These are phyloP conservation scores for Chrysochromulina parva DNA, from an alignment of 78 protist genomes.

Conservation along the genomic window DNA sequence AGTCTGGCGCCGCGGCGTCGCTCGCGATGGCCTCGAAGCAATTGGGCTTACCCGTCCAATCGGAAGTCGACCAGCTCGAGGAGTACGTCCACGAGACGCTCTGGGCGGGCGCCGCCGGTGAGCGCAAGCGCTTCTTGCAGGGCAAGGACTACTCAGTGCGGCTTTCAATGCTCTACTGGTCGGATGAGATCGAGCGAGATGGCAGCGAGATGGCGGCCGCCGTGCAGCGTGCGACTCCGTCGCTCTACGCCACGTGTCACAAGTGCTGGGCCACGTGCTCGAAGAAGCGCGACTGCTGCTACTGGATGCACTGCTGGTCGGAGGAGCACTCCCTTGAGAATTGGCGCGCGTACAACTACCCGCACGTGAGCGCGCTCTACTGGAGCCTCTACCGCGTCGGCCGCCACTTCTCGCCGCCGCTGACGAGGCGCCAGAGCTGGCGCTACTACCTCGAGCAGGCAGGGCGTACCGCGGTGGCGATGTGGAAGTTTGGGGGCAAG, in stretches of 20 bases:
- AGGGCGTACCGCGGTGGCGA: background rate
- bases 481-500: background rate
- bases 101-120: background rate
- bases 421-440: background rate
- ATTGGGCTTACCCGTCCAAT: background rate
- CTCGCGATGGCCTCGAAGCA: background rate
- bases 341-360: constrained; percentile 4
- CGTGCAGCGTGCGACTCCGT: background rate
- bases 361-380: background rate
- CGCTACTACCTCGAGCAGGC: background rate
- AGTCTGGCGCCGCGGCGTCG: background rate
- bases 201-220: no score
- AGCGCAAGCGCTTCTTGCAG: background rate
- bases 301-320: background rate
- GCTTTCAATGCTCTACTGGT: background rate
- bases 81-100: background rate
- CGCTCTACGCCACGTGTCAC: background rate
- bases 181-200: background rate
- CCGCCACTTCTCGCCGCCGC: background rate
- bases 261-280: background rate
- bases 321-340: background rate
- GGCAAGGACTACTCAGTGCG: background rate
- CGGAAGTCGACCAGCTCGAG: background rate
- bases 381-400: background rate
- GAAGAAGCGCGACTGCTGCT: no score